Evolutionary conservation across 2,329 filamentous ascomycete species (phyloP).

Genomic region (Fusarium aywerte): DNA sequence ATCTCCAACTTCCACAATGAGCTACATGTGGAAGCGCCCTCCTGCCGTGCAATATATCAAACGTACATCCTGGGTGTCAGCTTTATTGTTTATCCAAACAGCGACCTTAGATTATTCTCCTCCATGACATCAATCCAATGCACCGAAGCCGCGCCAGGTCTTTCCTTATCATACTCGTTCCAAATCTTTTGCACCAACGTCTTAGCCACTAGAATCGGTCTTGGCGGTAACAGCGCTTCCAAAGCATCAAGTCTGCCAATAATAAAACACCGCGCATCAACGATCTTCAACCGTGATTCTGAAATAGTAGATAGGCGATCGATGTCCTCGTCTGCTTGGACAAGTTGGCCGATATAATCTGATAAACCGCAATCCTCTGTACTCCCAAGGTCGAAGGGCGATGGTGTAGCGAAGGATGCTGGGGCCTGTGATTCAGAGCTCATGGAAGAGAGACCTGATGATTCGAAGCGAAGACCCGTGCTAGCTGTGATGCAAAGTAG

Average conservation of each 20-base stretch:
- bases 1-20: too few species aligned
- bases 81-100: slow-evolving; percentile 29
- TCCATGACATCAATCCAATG: slow-evolving; percentile 44
- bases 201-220: slow-evolving; percentile 29
- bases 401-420: background rate
- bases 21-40: too few species aligned
- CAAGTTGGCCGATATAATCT: slow-evolving; percentile 21
- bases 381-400: background rate
- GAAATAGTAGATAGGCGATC: slow-evolving; percentile 1
- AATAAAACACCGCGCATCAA: slow-evolving; percentile 25
- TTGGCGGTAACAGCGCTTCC: slow-evolving; percentile 24
- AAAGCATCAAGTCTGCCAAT: slow-evolving; percentile 11
- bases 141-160: background rate
- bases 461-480: slow-evolving; percentile 45
- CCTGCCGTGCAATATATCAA: too few species aligned
- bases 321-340: slow-evolving; percentile 31
- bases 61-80: too few species aligned
- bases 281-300: slow-evolving; percentile 19
- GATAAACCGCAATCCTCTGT: slow-evolving; percentile 31
- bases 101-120: slow-evolving; percentile 33
- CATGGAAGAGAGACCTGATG: accelerated
- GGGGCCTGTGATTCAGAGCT: background rate
- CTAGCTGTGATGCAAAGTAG: slow-evolving; percentile 51
- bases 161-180: slow-evolving; percentile 36
- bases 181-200: slow-evolving; percentile 32